A percentile compares a stretch with the other conserved stretches of the same genome.
phyloP scores from a whole-genome alignment of 257 asterid genomes.

The Hygrophila difformis region DNA sequence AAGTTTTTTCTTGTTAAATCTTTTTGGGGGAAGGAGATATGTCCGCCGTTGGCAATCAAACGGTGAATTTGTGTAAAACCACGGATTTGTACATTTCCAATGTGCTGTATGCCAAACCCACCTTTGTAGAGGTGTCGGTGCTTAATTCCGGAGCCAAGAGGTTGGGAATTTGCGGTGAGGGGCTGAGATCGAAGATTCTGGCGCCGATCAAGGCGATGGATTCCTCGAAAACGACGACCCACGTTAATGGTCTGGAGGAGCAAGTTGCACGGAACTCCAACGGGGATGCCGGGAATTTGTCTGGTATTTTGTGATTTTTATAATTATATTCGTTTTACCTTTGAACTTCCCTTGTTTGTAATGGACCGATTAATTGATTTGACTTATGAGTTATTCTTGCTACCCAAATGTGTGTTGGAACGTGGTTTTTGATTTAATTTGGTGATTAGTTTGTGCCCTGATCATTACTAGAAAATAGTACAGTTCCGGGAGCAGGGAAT shows the following conservation, averaged over 20 bases:
- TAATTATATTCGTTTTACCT: background rate
- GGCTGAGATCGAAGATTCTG: slow-evolving; percentile 21
- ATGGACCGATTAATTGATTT: no score
- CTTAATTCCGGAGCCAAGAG: slow-evolving; percentile 7
- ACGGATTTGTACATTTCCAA: slow-evolving; percentile 17
- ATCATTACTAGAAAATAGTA: slow-evolving; percentile 34
- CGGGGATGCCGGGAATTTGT: slow-evolving; percentile 14
- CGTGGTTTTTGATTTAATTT: background rate
- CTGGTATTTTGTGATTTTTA: slow-evolving; percentile 16
- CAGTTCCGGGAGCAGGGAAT: slow-evolving; percentile 41
- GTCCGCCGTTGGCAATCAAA: slow-evolving; percentile 25
- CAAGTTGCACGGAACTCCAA: slow-evolving; percentile 19
- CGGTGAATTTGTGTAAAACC: slow-evolving; percentile 15
- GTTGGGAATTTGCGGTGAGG: slow-evolving; percentile 18
- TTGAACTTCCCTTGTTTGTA: background rate
- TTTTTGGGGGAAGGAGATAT: slow-evolving; percentile 10
- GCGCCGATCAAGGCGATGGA: slow-evolving; percentile 45
- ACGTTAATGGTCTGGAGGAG: slow-evolving; percentile 15
- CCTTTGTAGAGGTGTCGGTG: slow-evolving; percentile 19
- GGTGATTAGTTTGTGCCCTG: background rate
- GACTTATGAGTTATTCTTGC: background rate
- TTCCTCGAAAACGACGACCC: slow-evolving; percentile 28
- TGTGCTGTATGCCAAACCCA: slow-evolving; percentile 16
- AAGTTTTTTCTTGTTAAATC: background rate
- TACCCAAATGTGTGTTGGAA: background rate